A percentile compares a stretch with the other conserved stretches of the same genome.
Evolutionary conservation across 2,329 filamentous ascomycete species (phyloP).

Genomic region (Hymenotorrendiella dingleyae): DNA sequence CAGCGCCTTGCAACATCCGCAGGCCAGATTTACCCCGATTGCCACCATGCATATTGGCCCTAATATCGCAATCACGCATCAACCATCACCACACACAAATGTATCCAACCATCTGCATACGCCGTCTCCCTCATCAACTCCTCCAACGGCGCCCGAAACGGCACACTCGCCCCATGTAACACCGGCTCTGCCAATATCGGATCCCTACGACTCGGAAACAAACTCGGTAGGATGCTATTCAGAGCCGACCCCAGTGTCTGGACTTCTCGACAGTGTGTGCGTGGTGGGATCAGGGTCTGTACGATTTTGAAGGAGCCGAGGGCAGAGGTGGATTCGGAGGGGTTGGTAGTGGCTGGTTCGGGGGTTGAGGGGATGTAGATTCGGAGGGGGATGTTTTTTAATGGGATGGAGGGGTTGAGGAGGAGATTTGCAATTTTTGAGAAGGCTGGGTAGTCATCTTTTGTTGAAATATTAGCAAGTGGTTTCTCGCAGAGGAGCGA

Average conservation of each 20-base stretch:
- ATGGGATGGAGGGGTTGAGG: conserved; percentile 65
- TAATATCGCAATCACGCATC: conserved; percentile 14
- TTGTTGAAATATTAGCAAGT: conserved; percentile 4
- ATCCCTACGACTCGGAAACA: conserved; percentile 84
- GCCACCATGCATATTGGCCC: too few species aligned
- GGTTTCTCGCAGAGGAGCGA: neutral
- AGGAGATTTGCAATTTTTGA: conserved; percentile 69
- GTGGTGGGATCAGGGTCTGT: conserved; percentile 64
- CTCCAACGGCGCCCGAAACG: conserved; percentile 72
- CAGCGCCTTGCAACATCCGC: too few species aligned
- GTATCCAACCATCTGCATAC: conserved; percentile 90
- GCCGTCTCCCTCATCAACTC: conserved; percentile 77
- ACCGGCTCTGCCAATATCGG: conserved; percentile 79
- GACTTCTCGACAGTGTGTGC: conserved; percentile 39
- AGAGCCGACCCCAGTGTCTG: conserved; percentile 75
- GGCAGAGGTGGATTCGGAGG: conserved; percentile 37
- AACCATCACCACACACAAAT: conserved; percentile 67
- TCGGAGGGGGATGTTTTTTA: conserved; percentile 81
- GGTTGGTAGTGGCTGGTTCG: conserved; percentile 54
- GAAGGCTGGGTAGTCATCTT: conserved; percentile 69
- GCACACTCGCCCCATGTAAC: conserved; percentile 78
- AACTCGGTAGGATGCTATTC: conserved; percentile 64
- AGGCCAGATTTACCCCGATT: too few species aligned
- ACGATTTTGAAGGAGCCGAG: conserved; percentile 62
- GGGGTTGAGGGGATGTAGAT: conserved; percentile 74